Evolutionary conservation across 2,329 filamentous ascomycete species (phyloP), one percentile per base, ranked within the genome.

Genomic region (Scopulariopsis brevicaulis): DNA sequence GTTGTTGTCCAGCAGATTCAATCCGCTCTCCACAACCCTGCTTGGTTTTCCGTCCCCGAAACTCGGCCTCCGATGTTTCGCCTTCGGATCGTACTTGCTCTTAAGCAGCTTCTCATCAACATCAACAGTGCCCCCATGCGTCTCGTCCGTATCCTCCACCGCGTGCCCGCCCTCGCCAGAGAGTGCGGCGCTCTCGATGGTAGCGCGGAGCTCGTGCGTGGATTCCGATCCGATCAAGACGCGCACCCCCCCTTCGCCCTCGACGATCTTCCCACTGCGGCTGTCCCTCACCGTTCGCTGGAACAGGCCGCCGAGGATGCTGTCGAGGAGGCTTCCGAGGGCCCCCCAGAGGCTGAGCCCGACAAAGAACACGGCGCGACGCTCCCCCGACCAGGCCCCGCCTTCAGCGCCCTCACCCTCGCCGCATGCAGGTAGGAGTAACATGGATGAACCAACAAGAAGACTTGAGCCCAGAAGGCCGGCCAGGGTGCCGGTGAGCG

Each of bases 1-100:
- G 70, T 99, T 99, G 71, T 99, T 99, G 71, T 96, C 91, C 59
- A 99, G 75, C 61, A 95, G 69, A 68, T 96, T 81, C 81, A 73
- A 77, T 55, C 68, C 90, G 63, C 77, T 87, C 71, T 89, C 83
- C 7, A 86, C 71, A 5, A 84, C 74, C 20, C 87, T 76, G 56
- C 84, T 85, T 60, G 86, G 81, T 64, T 77, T 77, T 58, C 77
- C 73, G 59, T 78, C 74, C 2, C 81, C 72, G 74, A 81, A 79
- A 65, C 76, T 82, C 7, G 77, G 64, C 65, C 71, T 73, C 51
- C 79, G 74, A 59, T 78, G 71, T 68, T 76, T 79, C 63, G 77
- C 73, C 58, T 71, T 72, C 8, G 73, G 65, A 61, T 81, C 76
- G 65, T 82, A 82, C 62, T 74, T 73, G 53, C 69, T 67, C 37